phyloP scores from a whole-genome alignment of 2,329 filamentous ascomycete species.

The Coleophoma eucalyptorum region DNA sequence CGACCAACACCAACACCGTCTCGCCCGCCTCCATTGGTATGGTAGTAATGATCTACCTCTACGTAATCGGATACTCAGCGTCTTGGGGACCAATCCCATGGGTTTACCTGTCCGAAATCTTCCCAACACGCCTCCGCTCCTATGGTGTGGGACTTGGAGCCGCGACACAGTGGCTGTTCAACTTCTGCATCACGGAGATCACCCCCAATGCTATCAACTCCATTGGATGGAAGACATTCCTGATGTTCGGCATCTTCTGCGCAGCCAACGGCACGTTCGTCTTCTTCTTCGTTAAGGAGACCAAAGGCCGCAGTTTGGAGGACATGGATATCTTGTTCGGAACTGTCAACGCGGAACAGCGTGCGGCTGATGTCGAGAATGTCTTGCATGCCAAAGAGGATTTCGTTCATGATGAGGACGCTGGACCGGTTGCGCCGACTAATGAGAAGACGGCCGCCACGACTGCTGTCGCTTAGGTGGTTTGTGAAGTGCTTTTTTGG shows the following conservation, averaged over 20 bases:
- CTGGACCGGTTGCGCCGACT: background rate
- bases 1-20: conserved; percentile 21
- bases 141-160: conserved; percentile 62
- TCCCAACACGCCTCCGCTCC: conserved; percentile 41
- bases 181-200: conserved; percentile 59
- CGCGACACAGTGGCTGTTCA: conserved; percentile 69
- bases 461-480: background rate
- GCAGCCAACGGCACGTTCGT: conserved; percentile 36
- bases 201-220: conserved; percentile 42
- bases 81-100: conserved; percentile 50
- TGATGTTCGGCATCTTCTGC: conserved; percentile 43
- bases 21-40: conserved; percentile 36
- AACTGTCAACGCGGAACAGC: conserved; percentile 2
- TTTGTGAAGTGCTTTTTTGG: too few species aligned
- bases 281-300: conserved; percentile 60
- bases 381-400: background rate
- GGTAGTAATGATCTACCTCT: conserved; percentile 23
- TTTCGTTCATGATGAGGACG: background rate
- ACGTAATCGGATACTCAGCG: conserved; percentile 39
- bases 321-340: conserved; percentile 35
- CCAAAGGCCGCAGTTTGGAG: conserved; percentile 65
- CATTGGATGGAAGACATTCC: conserved; percentile 42
- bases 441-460: background rate
- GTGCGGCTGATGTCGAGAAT: conserved; percentile 12
- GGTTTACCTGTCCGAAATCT: conserved; percentile 48